Evolutionary conservation across 2,329 filamentous ascomycete genomes (phyloP), one percentile per base, ranked within the genome.

Genomic region (Drechmeria coniospora): DNA sequence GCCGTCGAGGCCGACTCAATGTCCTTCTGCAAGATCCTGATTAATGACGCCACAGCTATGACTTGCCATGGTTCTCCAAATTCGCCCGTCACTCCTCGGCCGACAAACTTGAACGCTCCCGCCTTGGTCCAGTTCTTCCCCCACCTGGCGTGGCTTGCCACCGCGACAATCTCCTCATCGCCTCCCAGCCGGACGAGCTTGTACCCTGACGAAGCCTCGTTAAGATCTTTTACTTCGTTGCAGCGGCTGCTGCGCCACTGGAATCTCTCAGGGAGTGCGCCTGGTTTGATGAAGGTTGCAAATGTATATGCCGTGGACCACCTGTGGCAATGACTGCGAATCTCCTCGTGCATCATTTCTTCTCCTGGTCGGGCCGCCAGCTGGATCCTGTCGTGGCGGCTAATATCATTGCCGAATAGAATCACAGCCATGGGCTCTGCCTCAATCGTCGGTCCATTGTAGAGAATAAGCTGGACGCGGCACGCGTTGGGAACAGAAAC

Each of bases 241-340:
- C 52, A 51, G 19, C 39, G 39, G 32, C 49, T 51, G 32, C 50
- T 44, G 3, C 57, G 51, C 59, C 59, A 63, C 43, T 61, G 52
- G 35, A 58, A 62, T 12, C 34, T 26, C 37, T 25, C 41, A 31
- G 19, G 46, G 42, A 17, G 54, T 43, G 30, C 54, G 48, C 28
- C 20, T 14, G 16, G 15, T 16, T 10, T n/a, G 6, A 57, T 44
- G 21, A 34, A 25, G 32, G 61, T 56, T n/a, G 31, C 27, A 27
- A 50, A 54, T 4, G 31, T 36, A 9, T 34, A 35, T 2, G 30
- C 27, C n/a, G 39, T 34, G 15, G 33, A 28, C 25, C 25, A 27
- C 8, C 30, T 26, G 11, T 30, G 32, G 13, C 27, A 23, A 8
- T 21, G 26, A 22, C 19, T 18, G 5, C 32, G 25, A 6, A 41